Conservation (phyloP, 768 basidiomycete genomes). For the Favolaschia claudopus region DNA sequence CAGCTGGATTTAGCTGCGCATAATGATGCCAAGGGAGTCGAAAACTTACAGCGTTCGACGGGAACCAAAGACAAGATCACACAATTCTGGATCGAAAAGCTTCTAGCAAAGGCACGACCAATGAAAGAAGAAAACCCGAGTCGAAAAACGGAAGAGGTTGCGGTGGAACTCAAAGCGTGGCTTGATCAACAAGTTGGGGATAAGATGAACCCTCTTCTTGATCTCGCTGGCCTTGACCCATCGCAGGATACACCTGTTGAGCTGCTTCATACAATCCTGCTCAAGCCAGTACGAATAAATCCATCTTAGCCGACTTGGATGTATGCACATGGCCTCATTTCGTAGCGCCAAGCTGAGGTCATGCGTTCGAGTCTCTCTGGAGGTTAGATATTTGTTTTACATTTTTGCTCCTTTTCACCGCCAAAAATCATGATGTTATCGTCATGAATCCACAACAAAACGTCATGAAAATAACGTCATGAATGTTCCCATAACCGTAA, state of each 20-base stretch:
- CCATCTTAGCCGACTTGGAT: too few species aligned
- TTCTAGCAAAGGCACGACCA: background rate
- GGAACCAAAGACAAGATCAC: constrained; percentile 19
- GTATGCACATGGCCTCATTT: constrained; percentile 4
- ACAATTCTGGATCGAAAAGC: constrained; percentile 17
- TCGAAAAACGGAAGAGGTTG: background rate
- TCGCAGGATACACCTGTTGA: constrained; percentile 6
- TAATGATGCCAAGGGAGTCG: background rate
- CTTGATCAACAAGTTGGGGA: constrained; percentile 10
- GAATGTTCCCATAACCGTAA: too few species aligned
- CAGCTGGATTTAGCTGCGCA: constrained; percentile 7
- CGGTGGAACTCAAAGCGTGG: constrained; percentile 1
- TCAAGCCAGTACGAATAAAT: too few species aligned
- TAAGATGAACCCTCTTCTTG: constrained; percentile 13
- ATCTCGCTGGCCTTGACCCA: constrained; percentile 3
- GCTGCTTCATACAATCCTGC: constrained; percentile 2
- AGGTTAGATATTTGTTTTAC: too few species aligned
- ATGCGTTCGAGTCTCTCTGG: too few species aligned
- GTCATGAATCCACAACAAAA: too few species aligned
- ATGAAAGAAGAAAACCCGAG: background rate
- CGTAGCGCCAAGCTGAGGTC: constrained; percentile 6
- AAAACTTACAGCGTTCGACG: background rate
- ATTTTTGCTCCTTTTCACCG: too few species aligned
- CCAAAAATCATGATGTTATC: too few species aligned
- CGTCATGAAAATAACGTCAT: too few species aligned